Base-by-base conservation (phyloP, 2,329 filamentous ascomycete species). In the Diaporthe velutina region DNA sequence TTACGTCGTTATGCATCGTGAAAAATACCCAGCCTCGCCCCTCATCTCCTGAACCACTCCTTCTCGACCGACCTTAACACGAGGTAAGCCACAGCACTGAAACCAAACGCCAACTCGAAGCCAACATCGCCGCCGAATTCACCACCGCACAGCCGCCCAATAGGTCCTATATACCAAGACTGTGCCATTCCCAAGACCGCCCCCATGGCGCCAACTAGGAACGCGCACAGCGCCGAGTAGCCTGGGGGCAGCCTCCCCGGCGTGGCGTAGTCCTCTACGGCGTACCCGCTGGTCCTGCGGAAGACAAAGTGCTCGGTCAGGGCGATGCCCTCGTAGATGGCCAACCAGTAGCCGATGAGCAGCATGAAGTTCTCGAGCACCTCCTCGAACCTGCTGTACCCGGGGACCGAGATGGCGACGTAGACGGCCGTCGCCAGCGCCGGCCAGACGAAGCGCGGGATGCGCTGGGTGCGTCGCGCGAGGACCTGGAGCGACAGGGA, bases 321-420 rank as follows among this genome's bases (percentile, higher is more conserved):
- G 1, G 89, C 86, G 76, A 95, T 90, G 61, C 89, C 92, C 77
- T 91, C 89, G 83, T 95, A 95, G 78, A 95, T 93, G 64, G 92
- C 90, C 2, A 95, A 87, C 93, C 93, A 95, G 85, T 95, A 95
- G 2, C 90, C 90, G 76, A 92, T 91, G 70, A 92, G 81, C 76
- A 90, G 83, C 90, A 95, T 93, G 83, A 95, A 94, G 82, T 93
- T 93, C 80, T 93, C 88, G 19, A 95, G 86, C 4, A 93, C 88
- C 9, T 82, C 80, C 77, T 91, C 90, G 81, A 94, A 94, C 80
- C 92, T 86, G 6, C 83, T 83, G 83, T 93, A 94, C 2, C 92
- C 93, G 0, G 92, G 92, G 70, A 95, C 93, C 12, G 92, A 90
- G 78, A 95, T 91, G 33, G 89, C 92, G 77, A 93, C 89, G 81